Conservation (phyloP, 805 yeast genomes). For the Lipomyces anomalus region DNA sequence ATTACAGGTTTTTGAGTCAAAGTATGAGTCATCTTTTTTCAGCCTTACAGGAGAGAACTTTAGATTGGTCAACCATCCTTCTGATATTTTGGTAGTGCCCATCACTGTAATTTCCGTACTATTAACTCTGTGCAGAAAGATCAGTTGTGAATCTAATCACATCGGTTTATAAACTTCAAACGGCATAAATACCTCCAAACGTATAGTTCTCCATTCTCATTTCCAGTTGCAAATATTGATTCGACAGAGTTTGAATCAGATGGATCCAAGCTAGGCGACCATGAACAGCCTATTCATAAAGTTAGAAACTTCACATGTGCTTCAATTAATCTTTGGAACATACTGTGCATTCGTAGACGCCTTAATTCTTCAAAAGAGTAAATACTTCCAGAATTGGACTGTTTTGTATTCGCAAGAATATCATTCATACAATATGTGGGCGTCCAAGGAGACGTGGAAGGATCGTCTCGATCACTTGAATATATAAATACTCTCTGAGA, state of each 20-base stretch:
- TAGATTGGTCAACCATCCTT: slow-evolving; percentile 11
- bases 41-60: slow-evolving; percentile 8
- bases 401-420: background rate
- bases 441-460: slow-evolving; percentile 2
- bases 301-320: background rate
- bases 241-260: background rate
- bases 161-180: background rate
- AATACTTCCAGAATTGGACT: too few species aligned
- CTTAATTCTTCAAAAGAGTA: background rate
- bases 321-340: background rate
- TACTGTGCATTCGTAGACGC: slow-evolving; percentile 13
- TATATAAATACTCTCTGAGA: background rate
- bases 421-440: background rate
- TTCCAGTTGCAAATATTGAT: slow-evolving; percentile 18
- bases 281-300: slow-evolving; percentile 7
- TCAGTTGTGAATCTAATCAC: background rate
- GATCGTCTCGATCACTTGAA: background rate
- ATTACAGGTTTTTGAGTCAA: too few species aligned
- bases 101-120: too few species aligned
- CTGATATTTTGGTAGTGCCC: background rate
- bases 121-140: too few species aligned
- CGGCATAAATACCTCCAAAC: slow-evolving; percentile 5
- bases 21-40: too few species aligned
- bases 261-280: slow-evolving; percentile 11
- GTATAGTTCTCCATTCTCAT: slow-evolving; percentile 13